A percentile compares a stretch with the other conserved stretches of the same genome.
phyloP scores from a whole-genome alignment of 352 stramenopile species.

The Globisporangium cylindrosporum region DNA sequence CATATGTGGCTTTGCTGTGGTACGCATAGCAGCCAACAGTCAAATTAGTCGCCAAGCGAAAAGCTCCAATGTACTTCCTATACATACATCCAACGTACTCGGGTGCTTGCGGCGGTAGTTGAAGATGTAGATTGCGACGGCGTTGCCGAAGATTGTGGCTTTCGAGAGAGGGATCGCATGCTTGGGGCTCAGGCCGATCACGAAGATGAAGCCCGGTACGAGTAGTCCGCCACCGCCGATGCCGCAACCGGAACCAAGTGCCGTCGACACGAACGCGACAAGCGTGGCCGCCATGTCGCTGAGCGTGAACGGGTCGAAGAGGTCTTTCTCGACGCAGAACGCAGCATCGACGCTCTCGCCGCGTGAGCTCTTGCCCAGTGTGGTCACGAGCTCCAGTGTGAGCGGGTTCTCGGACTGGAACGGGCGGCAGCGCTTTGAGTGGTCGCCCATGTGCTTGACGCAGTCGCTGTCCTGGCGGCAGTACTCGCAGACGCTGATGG shows the following conservation, averaged over 20 bases:
- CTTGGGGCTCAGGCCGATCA: slow-evolving; percentile 92
- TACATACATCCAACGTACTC: slow-evolving; percentile 27
- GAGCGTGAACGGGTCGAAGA: slow-evolving; percentile 74
- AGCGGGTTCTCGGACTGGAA: slow-evolving; percentile 26
- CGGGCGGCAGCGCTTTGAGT: slow-evolving; percentile 61
- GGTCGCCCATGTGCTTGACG: slow-evolving; percentile 33
- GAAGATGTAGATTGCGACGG: slow-evolving; percentile 92
- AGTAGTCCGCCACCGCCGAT: slow-evolving; percentile 95
- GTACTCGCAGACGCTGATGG: slow-evolving; percentile 60
- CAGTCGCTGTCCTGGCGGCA: slow-evolving; percentile 64
- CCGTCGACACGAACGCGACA: slow-evolving; percentile 79
- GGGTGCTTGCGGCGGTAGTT: slow-evolving; percentile 94
- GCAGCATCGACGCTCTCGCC: slow-evolving; percentile 36
- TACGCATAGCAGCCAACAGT: not conserved
- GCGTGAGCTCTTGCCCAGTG: slow-evolving; percentile 29
- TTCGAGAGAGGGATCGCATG: slow-evolving; percentile 97
- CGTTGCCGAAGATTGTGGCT: slow-evolving; percentile 96
- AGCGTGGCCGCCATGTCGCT: slow-evolving; percentile 65
- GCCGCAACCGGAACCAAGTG: slow-evolving; percentile 89
- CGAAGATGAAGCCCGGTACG: slow-evolving; percentile 96
- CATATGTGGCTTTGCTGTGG: slow-evolving; percentile 69
- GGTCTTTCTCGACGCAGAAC: slow-evolving; percentile 80
- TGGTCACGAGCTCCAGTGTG: slow-evolving; percentile 36
- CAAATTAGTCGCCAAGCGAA: not conserved
- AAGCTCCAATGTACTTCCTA: not conserved